Percentiles rank a stretch among this genome's conserved stretches.
Conservation (phyloP, 169 alveolate species). For the Babesia caballi region DNA sequence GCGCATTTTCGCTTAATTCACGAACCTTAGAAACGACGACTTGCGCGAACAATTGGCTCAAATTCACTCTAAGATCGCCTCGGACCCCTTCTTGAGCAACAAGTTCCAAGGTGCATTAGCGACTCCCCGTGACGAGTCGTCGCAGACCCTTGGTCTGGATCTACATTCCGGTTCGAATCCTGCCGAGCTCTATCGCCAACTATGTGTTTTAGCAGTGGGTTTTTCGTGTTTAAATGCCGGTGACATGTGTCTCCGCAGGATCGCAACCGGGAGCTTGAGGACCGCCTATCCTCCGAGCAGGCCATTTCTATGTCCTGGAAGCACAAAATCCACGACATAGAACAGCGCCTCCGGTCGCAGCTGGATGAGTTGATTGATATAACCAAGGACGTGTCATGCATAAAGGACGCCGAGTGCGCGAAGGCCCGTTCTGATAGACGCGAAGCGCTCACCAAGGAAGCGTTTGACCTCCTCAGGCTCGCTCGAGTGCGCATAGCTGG, state of each 20-base stretch:
- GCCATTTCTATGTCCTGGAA: slow-evolving; percentile 65
- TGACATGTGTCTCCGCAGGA: slow-evolving; percentile 15
- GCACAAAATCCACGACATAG: slow-evolving; percentile 51
- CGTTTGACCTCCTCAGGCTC: slow-evolving; percentile 67
- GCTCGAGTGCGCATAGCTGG: slow-evolving; percentile 73
- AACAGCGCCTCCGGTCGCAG: slow-evolving; percentile 29
- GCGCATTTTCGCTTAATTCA: neutral
- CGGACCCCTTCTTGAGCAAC: slow-evolving; percentile 54
- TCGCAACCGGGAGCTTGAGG: slow-evolving; percentile 49
- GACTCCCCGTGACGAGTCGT: neutral
- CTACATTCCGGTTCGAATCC: neutral
- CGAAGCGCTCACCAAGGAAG: slow-evolving; percentile 66
- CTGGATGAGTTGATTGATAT: slow-evolving; percentile 45
- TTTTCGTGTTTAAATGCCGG: neutral
- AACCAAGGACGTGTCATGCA: slow-evolving; percentile 25
- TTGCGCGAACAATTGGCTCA: slow-evolving; percentile 49
- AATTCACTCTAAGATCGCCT: slow-evolving; percentile 41
- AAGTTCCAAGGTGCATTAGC: slow-evolving; percentile 26
- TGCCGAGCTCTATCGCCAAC: slow-evolving; percentile 47
- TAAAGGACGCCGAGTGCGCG: slow-evolving; percentile 33
- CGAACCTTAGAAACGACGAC: slow-evolving; percentile 37
- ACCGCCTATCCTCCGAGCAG: slow-evolving; percentile 54
- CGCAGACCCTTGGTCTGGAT: neutral
- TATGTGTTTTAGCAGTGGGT: slow-evolving; percentile 36
- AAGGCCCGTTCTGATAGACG: slow-evolving; percentile 38